phyloP scores from a whole-genome alignment of 140 eudicot genomes.

The Stevia rebaudiana region DNA sequence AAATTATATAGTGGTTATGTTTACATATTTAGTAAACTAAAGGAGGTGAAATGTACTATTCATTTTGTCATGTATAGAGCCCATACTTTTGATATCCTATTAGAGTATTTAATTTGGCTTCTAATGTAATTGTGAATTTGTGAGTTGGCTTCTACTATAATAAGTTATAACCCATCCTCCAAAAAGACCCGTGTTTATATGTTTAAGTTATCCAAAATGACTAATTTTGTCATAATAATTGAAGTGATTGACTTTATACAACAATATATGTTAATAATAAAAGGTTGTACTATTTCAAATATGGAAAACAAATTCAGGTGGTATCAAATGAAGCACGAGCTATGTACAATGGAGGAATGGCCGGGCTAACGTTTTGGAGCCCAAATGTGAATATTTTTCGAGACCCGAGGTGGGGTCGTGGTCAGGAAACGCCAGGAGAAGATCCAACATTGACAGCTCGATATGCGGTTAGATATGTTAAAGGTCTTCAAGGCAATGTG shows the following conservation, averaged over 20 bases:
- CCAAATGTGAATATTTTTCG: constrained; percentile 88
- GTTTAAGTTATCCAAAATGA: neutral
- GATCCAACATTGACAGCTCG: constrained; percentile 65
- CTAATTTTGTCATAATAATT: constrained; percentile 1
- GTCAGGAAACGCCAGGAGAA: constrained; percentile 98
- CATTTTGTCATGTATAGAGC: constrained; percentile 19
- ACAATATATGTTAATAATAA: no score
- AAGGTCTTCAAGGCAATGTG: constrained; percentile 69
- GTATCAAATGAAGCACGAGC: constrained; percentile 94
- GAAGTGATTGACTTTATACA: neutral
- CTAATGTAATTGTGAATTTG: constrained; percentile 5
- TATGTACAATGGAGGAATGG: constrained; percentile 91
- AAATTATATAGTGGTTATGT: constrained; percentile 12
- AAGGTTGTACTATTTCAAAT: no score
- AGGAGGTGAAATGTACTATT: constrained; percentile 2
- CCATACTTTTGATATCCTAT: constrained; percentile 26
- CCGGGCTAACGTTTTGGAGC: constrained; percentile 89
- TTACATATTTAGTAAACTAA: constrained; percentile 6
- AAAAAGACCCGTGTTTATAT: constrained; percentile 9
- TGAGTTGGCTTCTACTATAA: constrained; percentile 24
- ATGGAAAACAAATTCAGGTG: constrained; percentile 33
- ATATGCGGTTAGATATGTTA: constrained; percentile 71
- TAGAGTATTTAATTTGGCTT: constrained; percentile 1
- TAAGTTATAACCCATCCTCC: constrained; percentile 25
- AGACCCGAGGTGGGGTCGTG: constrained; percentile 98